phyloP scores from a whole-genome alignment of 495 filamentous ascomycete species.

The Cercophora newfieldiana region DNA sequence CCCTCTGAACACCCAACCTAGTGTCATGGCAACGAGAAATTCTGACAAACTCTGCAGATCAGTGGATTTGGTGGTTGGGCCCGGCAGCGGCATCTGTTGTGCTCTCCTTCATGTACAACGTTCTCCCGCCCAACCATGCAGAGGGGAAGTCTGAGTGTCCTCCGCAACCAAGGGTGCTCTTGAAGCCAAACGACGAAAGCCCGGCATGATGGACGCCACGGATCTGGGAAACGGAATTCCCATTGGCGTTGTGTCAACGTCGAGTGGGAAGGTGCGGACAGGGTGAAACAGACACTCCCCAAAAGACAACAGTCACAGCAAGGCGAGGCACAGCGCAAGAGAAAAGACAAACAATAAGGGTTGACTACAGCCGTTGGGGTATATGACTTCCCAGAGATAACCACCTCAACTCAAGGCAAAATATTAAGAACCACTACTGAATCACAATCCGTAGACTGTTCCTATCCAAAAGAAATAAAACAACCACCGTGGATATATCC shows the following conservation, averaged over 20 bases:
- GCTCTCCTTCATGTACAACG: conserved; percentile 25
- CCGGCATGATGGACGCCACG: background rate
- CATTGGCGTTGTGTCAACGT: no score
- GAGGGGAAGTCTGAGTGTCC: background rate
- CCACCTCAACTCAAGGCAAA: no score
- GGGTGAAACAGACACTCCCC: no score
- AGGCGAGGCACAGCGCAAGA: no score
- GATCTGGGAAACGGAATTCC: no score
- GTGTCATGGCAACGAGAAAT: background rate
- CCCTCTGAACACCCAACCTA: background rate
- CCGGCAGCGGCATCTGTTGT: conserved; percentile 20
- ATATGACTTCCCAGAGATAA: no score
- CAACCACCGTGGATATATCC: no score
- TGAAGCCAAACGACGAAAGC: background rate
- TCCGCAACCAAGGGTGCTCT: background rate
- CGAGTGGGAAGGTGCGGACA: no score
- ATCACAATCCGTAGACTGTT: background rate
- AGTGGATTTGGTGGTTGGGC: conserved; percentile 41
- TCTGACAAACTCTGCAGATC: conserved; percentile 25
- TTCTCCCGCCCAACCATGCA: conserved; percentile 26
- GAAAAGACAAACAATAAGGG: no score
- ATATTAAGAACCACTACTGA: background rate
- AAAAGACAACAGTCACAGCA: no score
- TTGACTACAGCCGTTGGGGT: no score
- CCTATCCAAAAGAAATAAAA: conserved; percentile 4